Evolutionary conservation across 768 basidiomycete species (phyloP), one percentile per base, ranked within the genome.

Genomic region (Exidia glandulosa): DNA sequence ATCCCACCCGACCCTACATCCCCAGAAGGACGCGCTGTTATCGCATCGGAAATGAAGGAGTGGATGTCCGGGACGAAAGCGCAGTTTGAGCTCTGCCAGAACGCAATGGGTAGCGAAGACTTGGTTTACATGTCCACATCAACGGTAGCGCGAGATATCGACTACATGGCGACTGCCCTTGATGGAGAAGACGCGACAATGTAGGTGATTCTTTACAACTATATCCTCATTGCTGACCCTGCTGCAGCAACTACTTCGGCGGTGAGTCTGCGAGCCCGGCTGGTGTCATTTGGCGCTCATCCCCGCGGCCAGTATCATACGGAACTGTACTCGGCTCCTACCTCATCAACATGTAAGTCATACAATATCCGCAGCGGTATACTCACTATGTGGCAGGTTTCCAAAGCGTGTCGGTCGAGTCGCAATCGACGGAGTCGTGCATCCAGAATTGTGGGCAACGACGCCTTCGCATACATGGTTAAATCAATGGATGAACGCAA

Each of bases 51-150:
- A 41, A 31, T 34, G 30, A 14, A 32, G 23, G 56, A 63, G 31
- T 56, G 57, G n/a, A 31, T 48, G 19, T 57, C 32, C 6, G 25
- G 63, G 3, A 47, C 45, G 25, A 23, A 61, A 36, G 54, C 57
- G 16, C 33, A 56, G 25, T 41, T 47, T n/a, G 62, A 60, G 16
- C 27, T 61, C 23, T 65, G 64, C 41, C 37, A 19, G 30, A 47
- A 58, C 30, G 37, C 32, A 3, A 61, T 58, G 57, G 64, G 60
- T 4, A 31, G 27, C 30, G 59, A 63, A 23, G 54, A 58, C 19
- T 25, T 62, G 32, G 5, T 50, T 50, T 63, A 63, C 48, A 65
- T 65, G 64, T 63, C 63, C 25, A 63, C 64, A 9, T 60, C 59
- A 27, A 58, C 55, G 29, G 62, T 63, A 16, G 62, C 47, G 25